phyloP scores from a whole-genome alignment of 139 green algal species.

The Chlamydomonas sp. region DNA sequence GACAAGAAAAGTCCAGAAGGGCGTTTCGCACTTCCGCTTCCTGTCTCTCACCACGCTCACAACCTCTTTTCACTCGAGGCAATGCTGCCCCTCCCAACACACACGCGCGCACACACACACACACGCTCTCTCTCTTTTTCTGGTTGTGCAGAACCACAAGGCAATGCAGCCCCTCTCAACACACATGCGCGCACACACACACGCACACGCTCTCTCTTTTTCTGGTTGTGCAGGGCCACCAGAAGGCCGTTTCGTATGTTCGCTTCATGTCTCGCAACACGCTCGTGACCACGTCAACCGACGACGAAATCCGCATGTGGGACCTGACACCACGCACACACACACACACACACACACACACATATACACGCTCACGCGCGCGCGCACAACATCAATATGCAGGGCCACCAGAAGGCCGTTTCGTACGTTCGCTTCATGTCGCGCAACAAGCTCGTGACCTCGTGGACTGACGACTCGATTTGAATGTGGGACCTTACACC shows the following conservation, averaged over 20 bases:
- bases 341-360: not conserved
- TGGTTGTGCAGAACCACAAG: too few relatives aligned
- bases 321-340: too few relatives aligned
- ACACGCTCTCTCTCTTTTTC: too few relatives aligned
- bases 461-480: constrained; percentile 83
- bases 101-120: too few relatives aligned
- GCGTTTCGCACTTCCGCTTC: constrained; percentile 88
- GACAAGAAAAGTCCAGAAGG: constrained; percentile 28
- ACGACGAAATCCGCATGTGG: constrained; percentile 74
- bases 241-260: constrained; percentile 83
- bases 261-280: constrained; percentile 51
- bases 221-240: constrained; percentile 26
- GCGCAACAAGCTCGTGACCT: constrained; percentile 58
- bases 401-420: constrained; percentile 58
- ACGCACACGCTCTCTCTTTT: not conserved
- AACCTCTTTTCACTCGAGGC: constrained; percentile 72
- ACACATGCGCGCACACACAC: not conserved
- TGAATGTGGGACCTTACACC: constrained; percentile 55
- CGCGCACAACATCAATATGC: not conserved
- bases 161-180: too few relatives aligned
- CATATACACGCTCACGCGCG: too few relatives aligned
- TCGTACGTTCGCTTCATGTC: constrained; percentile 81
- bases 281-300: constrained; percentile 81
- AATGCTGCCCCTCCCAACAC: constrained; percentile 54
- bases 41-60: constrained; percentile 52